Evolutionary conservation across 2,329 filamentous ascomycete genomes (phyloP).

Genomic region (Fusarium torulosum): DNA sequence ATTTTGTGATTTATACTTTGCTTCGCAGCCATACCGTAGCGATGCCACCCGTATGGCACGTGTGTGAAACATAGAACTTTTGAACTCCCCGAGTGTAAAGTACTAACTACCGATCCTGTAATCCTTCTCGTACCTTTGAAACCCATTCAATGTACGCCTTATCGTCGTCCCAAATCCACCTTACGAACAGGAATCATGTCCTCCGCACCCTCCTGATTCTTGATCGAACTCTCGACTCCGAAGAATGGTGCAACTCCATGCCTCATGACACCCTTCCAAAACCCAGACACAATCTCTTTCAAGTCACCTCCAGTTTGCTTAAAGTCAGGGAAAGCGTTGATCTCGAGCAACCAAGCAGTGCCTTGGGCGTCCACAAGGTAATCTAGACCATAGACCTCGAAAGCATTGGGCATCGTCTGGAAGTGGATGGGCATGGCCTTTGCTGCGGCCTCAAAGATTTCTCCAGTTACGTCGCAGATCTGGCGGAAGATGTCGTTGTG

Average conservation of each 20-base stretch:
- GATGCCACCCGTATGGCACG: neutral
- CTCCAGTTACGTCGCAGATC: constrained; percentile 79
- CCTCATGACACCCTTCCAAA: constrained; percentile 82
- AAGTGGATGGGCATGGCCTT: constrained; percentile 89
- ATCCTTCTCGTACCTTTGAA: neutral
- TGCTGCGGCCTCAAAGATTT: constrained; percentile 88
- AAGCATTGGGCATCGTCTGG: constrained; percentile 87
- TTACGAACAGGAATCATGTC: constrained; percentile 66
- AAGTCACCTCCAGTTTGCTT: constrained; percentile 89
- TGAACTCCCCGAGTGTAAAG: constrained; percentile 13
- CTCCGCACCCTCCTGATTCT: constrained; percentile 49
- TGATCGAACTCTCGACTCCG: constrained; percentile 46
- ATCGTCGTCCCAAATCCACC: constrained; percentile 65
- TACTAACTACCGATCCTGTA: neutral
- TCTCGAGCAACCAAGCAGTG: constrained; percentile 82
- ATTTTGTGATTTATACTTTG: neutral
- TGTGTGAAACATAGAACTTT: constrained; percentile 25
- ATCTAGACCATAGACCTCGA: constrained; percentile 93
- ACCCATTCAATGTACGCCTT: neutral
- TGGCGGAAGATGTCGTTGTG: constrained; percentile 77
- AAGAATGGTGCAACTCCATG: constrained; percentile 78
- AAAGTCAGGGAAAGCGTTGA: constrained; percentile 98
- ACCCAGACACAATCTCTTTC: constrained; percentile 75
- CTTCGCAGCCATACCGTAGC: neutral
- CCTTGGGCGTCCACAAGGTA: constrained; percentile 81